Evolutionary conservation across 441 rosid genomes (phyloP).

Genomic region (Aleurites moluccanus): DNA sequence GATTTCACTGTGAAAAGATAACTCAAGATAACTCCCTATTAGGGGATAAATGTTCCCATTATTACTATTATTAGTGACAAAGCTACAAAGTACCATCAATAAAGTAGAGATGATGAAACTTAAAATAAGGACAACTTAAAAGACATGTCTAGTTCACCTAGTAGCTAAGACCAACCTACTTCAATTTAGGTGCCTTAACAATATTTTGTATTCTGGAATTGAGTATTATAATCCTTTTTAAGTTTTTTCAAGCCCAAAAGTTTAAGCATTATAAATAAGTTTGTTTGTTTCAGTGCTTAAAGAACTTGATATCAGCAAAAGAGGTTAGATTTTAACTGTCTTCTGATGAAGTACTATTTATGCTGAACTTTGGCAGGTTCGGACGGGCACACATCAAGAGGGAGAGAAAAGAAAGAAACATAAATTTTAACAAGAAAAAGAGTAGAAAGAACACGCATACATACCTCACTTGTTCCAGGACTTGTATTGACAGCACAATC

Average conservation of each 20-base stretch:
- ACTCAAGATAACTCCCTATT: neutral
- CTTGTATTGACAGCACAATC: constrained; percentile 66
- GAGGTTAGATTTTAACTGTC: neutral
- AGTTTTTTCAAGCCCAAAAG: neutral
- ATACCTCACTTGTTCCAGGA: constrained; percentile 94
- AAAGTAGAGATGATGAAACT: no score
- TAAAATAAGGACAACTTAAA: neutral
- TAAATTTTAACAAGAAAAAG: neutral
- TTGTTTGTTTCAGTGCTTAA: neutral
- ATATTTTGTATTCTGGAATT: neutral
- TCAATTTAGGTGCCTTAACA: neutral
- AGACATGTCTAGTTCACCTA: neutral
- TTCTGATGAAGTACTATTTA: neutral
- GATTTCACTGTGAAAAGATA: neutral
- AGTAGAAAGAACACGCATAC: neutral
- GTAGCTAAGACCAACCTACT: neutral
- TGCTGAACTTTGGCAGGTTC: neutral
- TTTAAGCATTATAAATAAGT: neutral
- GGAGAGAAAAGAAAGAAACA: neutral
- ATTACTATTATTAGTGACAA: neutral
- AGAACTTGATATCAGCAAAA: neutral
- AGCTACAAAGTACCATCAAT: neutral
- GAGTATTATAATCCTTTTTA: neutral
- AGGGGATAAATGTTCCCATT: neutral
- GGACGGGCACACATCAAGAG: neutral